Conservation (phyloP, 148 eudicot species). For the Rhododendron griersonianum region DNA sequence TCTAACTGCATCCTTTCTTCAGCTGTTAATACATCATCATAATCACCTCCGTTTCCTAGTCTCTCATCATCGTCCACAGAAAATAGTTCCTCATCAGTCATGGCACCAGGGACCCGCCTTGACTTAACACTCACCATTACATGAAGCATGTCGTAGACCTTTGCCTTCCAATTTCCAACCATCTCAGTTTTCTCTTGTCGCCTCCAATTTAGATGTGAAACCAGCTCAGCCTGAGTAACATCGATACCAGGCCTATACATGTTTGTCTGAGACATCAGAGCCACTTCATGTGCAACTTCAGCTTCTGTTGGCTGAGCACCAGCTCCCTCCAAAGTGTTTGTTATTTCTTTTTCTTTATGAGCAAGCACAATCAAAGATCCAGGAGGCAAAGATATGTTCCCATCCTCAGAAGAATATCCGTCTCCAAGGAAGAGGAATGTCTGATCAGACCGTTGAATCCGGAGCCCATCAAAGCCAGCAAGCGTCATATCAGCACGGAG, state of each 20-base stretch:
- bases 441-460: constrained; percentile 90
- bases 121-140: constrained; percentile 92
- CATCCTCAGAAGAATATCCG: constrained; percentile 62
- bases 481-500: constrained; percentile 96
- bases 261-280: constrained; percentile 84
- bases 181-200: constrained; percentile 83
- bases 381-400: constrained; percentile 56
- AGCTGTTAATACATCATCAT: constrained; percentile 68
- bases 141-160: constrained; percentile 89
- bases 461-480: constrained; percentile 92
- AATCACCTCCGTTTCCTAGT: constrained; percentile 56
- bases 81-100: constrained; percentile 92
- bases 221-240: constrained; percentile 91
- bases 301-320: constrained; percentile 84
- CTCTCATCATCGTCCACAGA: constrained; percentile 57
- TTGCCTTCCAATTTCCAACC: constrained; percentile 91
- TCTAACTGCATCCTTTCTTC: constrained; percentile 78
- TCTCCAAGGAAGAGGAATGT: constrained; percentile 89
- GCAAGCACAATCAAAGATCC: constrained; percentile 82
- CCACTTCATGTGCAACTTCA: constrained; percentile 89
- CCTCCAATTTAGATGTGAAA: constrained; percentile 82
- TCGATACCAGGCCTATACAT: constrained; percentile 96
- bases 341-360: constrained; percentile 79
- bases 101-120: constrained; percentile 88
- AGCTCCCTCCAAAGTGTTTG: constrained; percentile 88